Base-by-base conservation (phyloP, 805 yeast species). In the Cyberlindnera suaveolens region DNA sequence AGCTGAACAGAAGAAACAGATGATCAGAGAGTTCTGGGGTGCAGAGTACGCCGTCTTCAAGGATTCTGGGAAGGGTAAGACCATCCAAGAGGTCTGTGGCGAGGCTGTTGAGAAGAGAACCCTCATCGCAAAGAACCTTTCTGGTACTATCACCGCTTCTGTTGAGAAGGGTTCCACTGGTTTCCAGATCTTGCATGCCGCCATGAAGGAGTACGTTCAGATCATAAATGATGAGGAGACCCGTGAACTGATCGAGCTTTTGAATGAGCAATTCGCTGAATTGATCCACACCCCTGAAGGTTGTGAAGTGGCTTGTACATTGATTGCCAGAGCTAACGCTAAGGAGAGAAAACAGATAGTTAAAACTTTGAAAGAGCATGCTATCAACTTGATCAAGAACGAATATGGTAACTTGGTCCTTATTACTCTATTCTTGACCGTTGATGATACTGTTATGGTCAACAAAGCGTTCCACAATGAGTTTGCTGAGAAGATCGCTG, bases 1-100 rank as follows among this genome's bases (percentile, higher is more conserved):
- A 19, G 75, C 83, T 27, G 86, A 82, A 49, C 98, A 91, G 66
- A 85, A 78, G 64, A 77, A 78, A 43, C 96, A 87, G 66, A 90
- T 91, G 85, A 79, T 91, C 52, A 80, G 93, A 65, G 99, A 91
- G 67, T 91, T 91, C 62, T 91, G 95, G 88, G 99, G 98, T 42
- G 77, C 96, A 11, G 95, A 88, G 66, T 91, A 84, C 62, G 96
- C 96, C 17, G 80, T 87, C 11, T 91, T 91, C 70, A 81, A 77
- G 63, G 91, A 87, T 41, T 71, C 81, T 10, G 89, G 85, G 36
- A 73, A 75, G 47, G 77, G 72, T 40, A 73, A 80, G 58, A 67
- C 75, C 13, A 75, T 91, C 41, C 69, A 74, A 45, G 90, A 87
- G 40, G 78, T 85, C 35, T 73, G 83, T 45, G 62, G 51, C 3